A percentile compares a stretch with the other conserved stretches of the same genome.
phyloP scores from a whole-genome alignment of 2,329 filamentous ascomycete species.

The Pseudocercospora eumusae region DNA sequence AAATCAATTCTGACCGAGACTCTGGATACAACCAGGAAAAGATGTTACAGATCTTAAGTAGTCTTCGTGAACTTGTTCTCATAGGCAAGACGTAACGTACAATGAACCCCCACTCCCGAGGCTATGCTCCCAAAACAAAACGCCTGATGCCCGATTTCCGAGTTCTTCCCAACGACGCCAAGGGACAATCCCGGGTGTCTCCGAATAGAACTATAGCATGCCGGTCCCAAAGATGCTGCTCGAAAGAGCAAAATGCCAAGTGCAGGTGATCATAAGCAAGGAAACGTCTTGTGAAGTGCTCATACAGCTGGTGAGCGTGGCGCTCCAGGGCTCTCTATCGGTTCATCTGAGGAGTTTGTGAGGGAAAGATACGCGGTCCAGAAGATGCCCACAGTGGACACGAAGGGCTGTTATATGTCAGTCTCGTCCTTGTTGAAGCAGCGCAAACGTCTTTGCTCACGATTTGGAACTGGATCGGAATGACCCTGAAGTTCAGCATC shows the following conservation, averaged over 20 bases:
- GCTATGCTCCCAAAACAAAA: slow-evolving; percentile 18
- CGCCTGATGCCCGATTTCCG: slow-evolving; percentile 5
- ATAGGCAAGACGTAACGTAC: background rate
- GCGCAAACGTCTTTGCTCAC: slow-evolving; percentile 58
- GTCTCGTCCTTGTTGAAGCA: background rate
- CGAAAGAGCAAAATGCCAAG: background rate
- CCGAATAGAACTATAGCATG: slow-evolving; percentile 14
- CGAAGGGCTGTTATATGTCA: slow-evolving; percentile 71
- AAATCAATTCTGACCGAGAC: slow-evolving; percentile 1
- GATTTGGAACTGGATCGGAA: slow-evolving; percentile 95
- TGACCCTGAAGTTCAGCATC: slow-evolving; percentile 91
- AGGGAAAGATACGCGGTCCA: slow-evolving; percentile 97
- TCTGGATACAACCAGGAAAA: background rate
- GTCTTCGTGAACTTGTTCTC: background rate
- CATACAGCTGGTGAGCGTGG: slow-evolving; percentile 17
- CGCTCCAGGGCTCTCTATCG: slow-evolving; percentile 33
- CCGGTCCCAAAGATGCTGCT: slow-evolving; percentile 4
- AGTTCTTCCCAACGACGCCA: slow-evolving; percentile 15
- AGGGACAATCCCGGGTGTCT: slow-evolving; percentile 22
- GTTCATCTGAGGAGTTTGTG: slow-evolving; percentile 80
- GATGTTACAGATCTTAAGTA: slow-evolving; percentile 1
- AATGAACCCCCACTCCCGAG: slow-evolving; percentile 15
- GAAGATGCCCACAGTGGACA: slow-evolving; percentile 91
- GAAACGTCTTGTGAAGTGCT: background rate
- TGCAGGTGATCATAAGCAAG: background rate